Conservation (phyloP, 169 alveolate species). For the Besnoitia besnoiti region DNA sequence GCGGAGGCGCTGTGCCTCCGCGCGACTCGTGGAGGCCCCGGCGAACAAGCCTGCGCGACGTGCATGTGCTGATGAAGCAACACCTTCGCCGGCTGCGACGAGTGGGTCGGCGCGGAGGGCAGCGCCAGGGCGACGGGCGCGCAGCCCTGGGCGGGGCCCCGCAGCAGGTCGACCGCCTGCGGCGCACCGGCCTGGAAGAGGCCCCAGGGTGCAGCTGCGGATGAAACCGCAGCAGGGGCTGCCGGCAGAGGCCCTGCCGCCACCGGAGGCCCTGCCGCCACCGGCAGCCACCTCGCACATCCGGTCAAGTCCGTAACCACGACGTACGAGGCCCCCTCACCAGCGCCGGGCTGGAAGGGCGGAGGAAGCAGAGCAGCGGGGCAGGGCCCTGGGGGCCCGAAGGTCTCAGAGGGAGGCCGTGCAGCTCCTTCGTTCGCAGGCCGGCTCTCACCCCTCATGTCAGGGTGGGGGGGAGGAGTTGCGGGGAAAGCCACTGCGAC, state of each 20-base stretch:
- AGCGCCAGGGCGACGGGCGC: not conserved
- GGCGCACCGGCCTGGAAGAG: not conserved
- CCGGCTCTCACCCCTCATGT: too few relatives aligned
- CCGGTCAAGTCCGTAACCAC: not conserved
- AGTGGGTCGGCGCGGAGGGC: not conserved
- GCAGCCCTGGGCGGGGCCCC: not conserved
- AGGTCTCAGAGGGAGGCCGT: too few relatives aligned
- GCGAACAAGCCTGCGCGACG: not conserved
- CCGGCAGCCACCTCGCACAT: not conserved
- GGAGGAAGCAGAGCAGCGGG: not conserved
- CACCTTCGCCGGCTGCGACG: not conserved
- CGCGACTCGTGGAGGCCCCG: not conserved
- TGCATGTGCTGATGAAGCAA: not conserved
- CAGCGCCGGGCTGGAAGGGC: not conserved
- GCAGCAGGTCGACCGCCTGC: not conserved
- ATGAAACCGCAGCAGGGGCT: not conserved
- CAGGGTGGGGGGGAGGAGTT: not conserved
- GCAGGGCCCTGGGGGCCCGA: not conserved
- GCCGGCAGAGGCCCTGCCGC: not conserved
- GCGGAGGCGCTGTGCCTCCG: not conserved
- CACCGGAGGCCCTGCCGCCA: not conserved
- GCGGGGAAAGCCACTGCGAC: not conserved
- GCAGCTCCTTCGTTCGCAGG: too few relatives aligned
- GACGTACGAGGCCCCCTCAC: not conserved
- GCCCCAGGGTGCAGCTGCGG: not conserved